These are phyloP conservation scores for Nitzschia putrida DNA, from an alignment of 108 stramenopile genomes.

Conservation along the genomic window DNA sequence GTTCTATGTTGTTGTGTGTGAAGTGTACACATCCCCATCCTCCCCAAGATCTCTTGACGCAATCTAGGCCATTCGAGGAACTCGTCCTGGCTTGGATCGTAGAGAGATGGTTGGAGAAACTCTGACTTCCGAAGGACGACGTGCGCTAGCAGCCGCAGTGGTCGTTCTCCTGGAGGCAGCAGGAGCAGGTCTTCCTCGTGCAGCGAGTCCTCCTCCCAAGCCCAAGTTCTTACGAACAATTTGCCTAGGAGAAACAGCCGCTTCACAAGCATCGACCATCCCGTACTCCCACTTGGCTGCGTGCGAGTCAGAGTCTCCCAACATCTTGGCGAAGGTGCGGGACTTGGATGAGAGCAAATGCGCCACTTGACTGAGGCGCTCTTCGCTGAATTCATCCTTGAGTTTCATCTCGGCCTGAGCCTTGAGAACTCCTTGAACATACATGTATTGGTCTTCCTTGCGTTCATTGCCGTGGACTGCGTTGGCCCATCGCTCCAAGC, in stretches of 20 bases:
- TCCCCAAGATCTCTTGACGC: too few species aligned
- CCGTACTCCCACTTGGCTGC: slow-evolving; percentile 36
- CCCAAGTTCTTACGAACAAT: slow-evolving; percentile 13
- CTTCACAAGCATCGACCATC: not conserved
- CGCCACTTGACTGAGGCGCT: slow-evolving; percentile 31
- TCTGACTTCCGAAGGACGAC: not conserved
- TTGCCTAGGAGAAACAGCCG: slow-evolving; percentile 8
- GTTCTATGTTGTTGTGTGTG: too few species aligned
- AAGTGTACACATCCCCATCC: too few species aligned
- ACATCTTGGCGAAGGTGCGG: slow-evolving; percentile 47
- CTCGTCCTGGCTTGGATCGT: slow-evolving; percentile 18
- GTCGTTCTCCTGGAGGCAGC: not conserved
- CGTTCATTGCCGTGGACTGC: slow-evolving; percentile 22
- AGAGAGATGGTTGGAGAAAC: slow-evolving; percentile 20
- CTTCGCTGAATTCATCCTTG: slow-evolving; percentile 5
- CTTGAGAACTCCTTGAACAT: slow-evolving; percentile 25
- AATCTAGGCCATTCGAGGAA: slow-evolving; percentile 29
- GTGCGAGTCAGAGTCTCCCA: slow-evolving; percentile 45
- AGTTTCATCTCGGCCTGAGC: slow-evolving; percentile 33
- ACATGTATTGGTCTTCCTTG: slow-evolving; percentile 29
- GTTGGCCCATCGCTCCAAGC: slow-evolving; percentile 46
- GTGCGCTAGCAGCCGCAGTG: not conserved
- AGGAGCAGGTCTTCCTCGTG: not conserved
- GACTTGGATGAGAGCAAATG: slow-evolving; percentile 28
- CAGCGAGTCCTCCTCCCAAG: not conserved